Conservation (phyloP, 345 rosid species). For the Pistacia atlantica region DNA sequence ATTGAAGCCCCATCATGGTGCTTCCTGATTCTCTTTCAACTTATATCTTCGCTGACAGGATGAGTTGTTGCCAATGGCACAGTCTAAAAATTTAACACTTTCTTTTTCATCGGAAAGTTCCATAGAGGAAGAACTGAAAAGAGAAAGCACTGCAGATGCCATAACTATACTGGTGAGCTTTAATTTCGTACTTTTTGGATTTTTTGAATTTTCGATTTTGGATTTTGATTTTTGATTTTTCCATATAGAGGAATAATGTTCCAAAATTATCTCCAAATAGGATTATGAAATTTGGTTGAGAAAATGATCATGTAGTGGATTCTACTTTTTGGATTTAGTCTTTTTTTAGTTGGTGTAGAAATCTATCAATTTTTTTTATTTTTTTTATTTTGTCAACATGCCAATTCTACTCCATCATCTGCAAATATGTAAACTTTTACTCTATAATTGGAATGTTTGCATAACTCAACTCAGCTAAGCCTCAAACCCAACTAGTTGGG, state of each 20-base stretch:
- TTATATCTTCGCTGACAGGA: slow-evolving; percentile 52
- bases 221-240: neutral
- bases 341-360: neutral
- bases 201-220: neutral
- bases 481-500: neutral
- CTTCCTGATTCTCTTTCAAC: neutral
- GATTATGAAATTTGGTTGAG: neutral
- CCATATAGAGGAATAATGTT: neutral
- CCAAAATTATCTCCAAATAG: neutral
- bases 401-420: neutral
- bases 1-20: neutral
- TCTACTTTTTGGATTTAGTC: neutral
- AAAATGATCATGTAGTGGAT: neutral
- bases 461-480: neutral
- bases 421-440: slow-evolving; percentile 6
- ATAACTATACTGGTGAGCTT: slow-evolving; percentile 74
- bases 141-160: slow-evolving; percentile 97
- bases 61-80: slow-evolving; percentile 78
- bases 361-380: neutral
- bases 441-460: neutral
- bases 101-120: slow-evolving; percentile 97
- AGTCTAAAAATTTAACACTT: slow-evolving; percentile 70
- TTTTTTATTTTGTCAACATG: neutral
- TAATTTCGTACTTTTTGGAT: neutral
- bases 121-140: slow-evolving; percentile 90